Conservation (phyloP, 202 grass and related monocot species). For the Panicum virgatum region DNA sequence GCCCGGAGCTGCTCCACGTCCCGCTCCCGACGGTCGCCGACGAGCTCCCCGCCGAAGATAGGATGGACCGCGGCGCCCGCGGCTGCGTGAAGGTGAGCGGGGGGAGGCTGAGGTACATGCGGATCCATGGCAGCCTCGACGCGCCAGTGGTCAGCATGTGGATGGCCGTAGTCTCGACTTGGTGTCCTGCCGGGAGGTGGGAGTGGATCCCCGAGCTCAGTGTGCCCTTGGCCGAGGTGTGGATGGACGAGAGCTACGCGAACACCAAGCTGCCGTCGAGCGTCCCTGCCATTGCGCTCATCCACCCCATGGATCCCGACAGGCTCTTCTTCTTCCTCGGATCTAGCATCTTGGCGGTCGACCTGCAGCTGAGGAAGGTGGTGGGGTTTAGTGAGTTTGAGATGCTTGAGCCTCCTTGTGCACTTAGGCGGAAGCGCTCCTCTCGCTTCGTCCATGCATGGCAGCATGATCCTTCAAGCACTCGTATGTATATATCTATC, state of each 20-base stretch:
- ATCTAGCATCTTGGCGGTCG: not conserved
- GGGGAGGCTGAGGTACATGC: not conserved
- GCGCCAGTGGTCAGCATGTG: not conserved
- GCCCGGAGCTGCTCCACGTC: not conserved
- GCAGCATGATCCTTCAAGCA: slow-evolving; percentile 1
- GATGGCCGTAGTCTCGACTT: not conserved
- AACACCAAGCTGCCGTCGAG: not conserved
- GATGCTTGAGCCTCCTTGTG: not conserved
- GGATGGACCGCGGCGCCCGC: not conserved
- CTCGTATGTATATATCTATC: not conserved
- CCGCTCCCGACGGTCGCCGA: not conserved
- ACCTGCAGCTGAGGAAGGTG: slow-evolving; percentile 3
- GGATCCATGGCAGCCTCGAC: not conserved
- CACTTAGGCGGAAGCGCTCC: not conserved
- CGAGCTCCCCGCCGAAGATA: not conserved
- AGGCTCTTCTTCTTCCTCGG: slow-evolving; percentile 24
- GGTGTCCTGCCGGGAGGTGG: not conserved
- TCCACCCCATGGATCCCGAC: slow-evolving; percentile 8
- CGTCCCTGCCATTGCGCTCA: slow-evolving; percentile 3
- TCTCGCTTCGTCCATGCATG: slow-evolving; percentile 29
- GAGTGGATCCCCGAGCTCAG: not conserved
- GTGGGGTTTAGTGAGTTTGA: not conserved
- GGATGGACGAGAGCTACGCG: not conserved
- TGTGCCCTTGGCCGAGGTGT: not conserved
- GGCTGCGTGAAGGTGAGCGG: slow-evolving; percentile 22